Evolutionary conservation across 2,329 filamentous ascomycete species (phyloP), one percentile per base, ranked within the genome.

Genomic region (Thielaviopsis populi): DNA sequence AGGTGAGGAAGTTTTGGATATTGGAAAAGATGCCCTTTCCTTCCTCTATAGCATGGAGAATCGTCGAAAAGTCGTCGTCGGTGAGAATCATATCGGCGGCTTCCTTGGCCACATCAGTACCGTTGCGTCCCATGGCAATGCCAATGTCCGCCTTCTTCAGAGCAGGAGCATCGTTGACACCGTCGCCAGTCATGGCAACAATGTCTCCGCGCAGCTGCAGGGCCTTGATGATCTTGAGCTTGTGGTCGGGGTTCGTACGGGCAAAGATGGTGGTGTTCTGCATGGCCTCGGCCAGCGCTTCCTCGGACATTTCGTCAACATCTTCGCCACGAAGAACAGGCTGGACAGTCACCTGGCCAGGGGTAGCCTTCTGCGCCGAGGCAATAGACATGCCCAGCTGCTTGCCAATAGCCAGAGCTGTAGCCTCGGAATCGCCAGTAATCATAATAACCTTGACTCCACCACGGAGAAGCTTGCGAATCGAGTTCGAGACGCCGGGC

Each of bases 21-120:
- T 99, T 99, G 81, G 94, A 96, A 76, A 99, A 99, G 69, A 99
- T 99, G 63, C 91, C 94, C 75, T 99, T 99, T 75, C 94, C 95
- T 76, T 99, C 94, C 74, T 99, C 94, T 67, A 99, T 99, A 37
- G 94, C 94, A 66, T 86, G 88, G 11, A 99, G 80, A 67, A 99
- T 99, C 4, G 89, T 94, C 0, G 87, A 89, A 73, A 95, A 94
- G 74, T 94, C 88, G 73, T 95, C 89, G 69, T 94, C 88, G 0
- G 89, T 94, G 62, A 95, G 76, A 68, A 95, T 92, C 89, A 95
- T 95, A 71, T 94, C 89, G n/a, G 89, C 86, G 10, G 89, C 89
- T 73, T 94, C 94, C 76, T 99, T 99, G 67, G 94, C 94, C 48
- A 99, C 94, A 71, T 99, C 94, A 1, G 94, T 99, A 42, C 94